Evolutionary conservation across 805 yeast species (phyloP), one percentile per base, ranked within the genome.

Genomic region (Kluyveromyces wickerhamii): DNA sequence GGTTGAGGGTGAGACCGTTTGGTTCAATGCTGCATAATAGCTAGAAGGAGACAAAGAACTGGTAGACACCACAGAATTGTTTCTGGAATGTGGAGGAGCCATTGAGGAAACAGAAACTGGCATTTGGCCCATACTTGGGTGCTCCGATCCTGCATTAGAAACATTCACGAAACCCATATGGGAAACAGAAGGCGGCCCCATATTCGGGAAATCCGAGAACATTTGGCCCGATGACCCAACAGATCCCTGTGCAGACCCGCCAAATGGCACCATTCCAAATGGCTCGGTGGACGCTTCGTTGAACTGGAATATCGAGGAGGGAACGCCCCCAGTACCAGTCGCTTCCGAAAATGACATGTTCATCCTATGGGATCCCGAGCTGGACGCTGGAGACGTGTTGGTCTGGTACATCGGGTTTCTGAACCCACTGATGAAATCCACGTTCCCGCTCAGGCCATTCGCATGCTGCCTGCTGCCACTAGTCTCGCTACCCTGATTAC

Each of bases 401-500:
- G 17, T 21, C n/a, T 30, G 33, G 25, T 30, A 30, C 34, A 27
- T 20, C 8, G 38, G 22, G 26, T 41, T 37, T 19, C 42, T 41
- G 29, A 49, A 48, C 16, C 57, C 57, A 15, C 44, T 51, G 12
- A 52, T 49, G 22, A 55, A 55, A 39, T 54, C 55, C 28, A 45
- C 35, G 13, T 28, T 39, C 37, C 35, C 31, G 12, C 27, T 24
- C n/a, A n/a, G n/a, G 12, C 13, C 13, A 24, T 24, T n/a, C 15
- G 27, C 4, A 24, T 24, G 27, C 3, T 17, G 16, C 8, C 29
- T n/a, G 35, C 37, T 24, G 35, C 39, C 23, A n/a, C n/a, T n/a
- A n/a, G n/a, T n/a, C n/a, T n/a, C n/a, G n/a, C n/a, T n/a, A n/a
- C n/a, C n/a, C n/a, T n/a, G n/a, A n/a, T n/a, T n/a, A n/a, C n/a